phyloP scores from a whole-genome alignment of 108 stramenopile species.

The Discostella stelligeroides region DNA sequence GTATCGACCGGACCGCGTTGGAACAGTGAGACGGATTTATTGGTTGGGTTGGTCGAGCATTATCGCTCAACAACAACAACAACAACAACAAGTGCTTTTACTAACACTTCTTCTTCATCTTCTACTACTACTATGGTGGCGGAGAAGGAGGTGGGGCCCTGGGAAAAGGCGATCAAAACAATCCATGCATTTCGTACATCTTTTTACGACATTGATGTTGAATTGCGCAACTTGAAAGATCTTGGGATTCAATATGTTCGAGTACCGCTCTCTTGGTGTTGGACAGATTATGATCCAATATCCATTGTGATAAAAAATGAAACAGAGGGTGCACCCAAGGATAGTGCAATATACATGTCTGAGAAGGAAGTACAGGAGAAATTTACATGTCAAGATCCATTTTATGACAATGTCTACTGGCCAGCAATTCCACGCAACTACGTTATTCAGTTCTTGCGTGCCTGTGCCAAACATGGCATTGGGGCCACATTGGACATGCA shows the following conservation, averaged over 20 bases:
- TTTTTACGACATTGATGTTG: slow-evolving; percentile 65
- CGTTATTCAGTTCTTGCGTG: slow-evolving; percentile 53
- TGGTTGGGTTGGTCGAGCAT: slow-evolving; percentile 42
- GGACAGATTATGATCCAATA: slow-evolving; percentile 64
- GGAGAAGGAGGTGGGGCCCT: slow-evolving; percentile 31
- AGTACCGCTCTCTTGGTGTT: slow-evolving; percentile 79
- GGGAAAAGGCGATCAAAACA: slow-evolving; percentile 52
- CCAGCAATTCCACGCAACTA: slow-evolving; percentile 67
- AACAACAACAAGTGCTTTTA: too few relatives aligned
- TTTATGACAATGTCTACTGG: slow-evolving; percentile 61
- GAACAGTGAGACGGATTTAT: slow-evolving; percentile 80
- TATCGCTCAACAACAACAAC: slow-evolving; percentile 15
- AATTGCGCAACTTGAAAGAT: slow-evolving; percentile 43
- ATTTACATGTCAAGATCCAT: slow-evolving; percentile 74
- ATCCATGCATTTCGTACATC: slow-evolving; percentile 67
- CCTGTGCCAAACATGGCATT: slow-evolving; percentile 60
- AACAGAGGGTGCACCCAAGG: slow-evolving; percentile 18
- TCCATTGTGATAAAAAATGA: slow-evolving; percentile 26
- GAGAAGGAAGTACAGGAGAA: slow-evolving; percentile 48
- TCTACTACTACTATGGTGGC: neutral
- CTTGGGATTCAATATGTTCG: slow-evolving; percentile 66
- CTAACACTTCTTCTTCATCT: too few relatives aligned
- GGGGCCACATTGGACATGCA: slow-evolving; percentile 62
- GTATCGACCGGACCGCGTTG: slow-evolving; percentile 62
- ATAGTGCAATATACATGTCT: slow-evolving; percentile 20